These are phyloP conservation scores for Theobroma grandiflorum DNA, from an alignment of 441 rosid species.

Conservation along the genomic window DNA sequence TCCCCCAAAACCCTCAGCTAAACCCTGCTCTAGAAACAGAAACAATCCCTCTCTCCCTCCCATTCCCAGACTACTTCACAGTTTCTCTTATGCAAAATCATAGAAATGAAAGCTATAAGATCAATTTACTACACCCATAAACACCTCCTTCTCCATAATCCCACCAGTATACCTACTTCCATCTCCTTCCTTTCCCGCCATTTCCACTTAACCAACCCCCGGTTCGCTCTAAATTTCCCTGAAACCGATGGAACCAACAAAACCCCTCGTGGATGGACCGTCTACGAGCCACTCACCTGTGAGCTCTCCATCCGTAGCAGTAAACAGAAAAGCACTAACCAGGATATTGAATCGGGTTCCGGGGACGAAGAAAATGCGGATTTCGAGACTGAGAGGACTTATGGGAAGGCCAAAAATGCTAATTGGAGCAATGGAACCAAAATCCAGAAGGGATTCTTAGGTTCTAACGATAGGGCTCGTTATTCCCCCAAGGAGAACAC, in stretches of 20 bases:
- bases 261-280: slow-evolving; percentile 33
- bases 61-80: neutral
- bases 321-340: neutral
- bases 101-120: slow-evolving; percentile 55
- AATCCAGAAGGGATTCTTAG: slow-evolving; percentile 8
- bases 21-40: slow-evolving; percentile 20
- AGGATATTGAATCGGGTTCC: slow-evolving; percentile 11
- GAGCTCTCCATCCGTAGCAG: neutral
- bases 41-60: neutral
- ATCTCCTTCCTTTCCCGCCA: slow-evolving; percentile 26
- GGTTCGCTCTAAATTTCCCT: slow-evolving; percentile 17
- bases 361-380: slow-evolving; percentile 14
- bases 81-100: slow-evolving; percentile 35
- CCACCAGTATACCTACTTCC: slow-evolving; percentile 15
- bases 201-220: slow-evolving; percentile 35
- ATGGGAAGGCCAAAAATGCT: slow-evolving; percentile 25
- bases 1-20: slow-evolving; percentile 26
- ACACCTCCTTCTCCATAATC: slow-evolving; percentile 28
- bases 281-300: slow-evolving; percentile 38
- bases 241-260: slow-evolving; percentile 6
- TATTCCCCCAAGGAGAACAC: slow-evolving; percentile 28
- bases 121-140: slow-evolving; percentile 37
- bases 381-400: slow-evolving; percentile 26
- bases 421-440: slow-evolving; percentile 27
- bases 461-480: slow-evolving; percentile 29